Evolutionary conservation across 129 eudicot genomes (phyloP).

Genomic region (Saposhnikovia divaricata): DNA sequence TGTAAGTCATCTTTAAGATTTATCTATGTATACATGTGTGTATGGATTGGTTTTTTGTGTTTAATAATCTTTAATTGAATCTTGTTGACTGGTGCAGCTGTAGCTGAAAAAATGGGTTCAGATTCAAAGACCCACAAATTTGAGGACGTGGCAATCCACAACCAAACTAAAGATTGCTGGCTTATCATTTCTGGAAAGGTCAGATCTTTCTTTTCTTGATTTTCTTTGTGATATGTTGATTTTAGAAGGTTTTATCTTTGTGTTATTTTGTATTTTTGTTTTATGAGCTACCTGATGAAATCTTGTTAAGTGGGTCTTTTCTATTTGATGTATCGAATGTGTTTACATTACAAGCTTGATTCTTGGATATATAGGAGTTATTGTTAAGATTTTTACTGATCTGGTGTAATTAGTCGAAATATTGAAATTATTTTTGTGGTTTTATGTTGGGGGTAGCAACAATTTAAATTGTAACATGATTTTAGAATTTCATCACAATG

Average conservation of each 20-base stretch:
- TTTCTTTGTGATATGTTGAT: background rate
- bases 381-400: background rate
- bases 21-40: background rate
- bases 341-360: background rate
- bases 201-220: constrained; percentile 12
- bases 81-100: constrained; percentile 19
- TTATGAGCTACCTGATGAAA: background rate
- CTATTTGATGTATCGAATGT: background rate
- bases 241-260: background rate
- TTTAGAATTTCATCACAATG: background rate
- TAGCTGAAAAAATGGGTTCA: constrained; percentile 43
- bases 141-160: constrained; percentile 69
- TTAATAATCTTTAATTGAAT: background rate
- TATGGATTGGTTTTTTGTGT: background rate
- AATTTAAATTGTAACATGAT: background rate
- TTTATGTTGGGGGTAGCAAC: background rate
- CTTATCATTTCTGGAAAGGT: constrained; percentile 79
- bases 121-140: constrained; percentile 54
- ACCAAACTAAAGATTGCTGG: constrained; percentile 76
- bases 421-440: background rate
- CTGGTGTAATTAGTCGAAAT: background rate
- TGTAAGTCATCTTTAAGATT: background rate
- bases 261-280: background rate
- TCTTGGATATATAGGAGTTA: background rate
- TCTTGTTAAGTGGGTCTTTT: background rate